Percentiles rank a stretch among this genome's conserved stretches.
These are phyloP conservation scores for Wickerhamiella dianesei DNA, from an alignment of 805 yeast genomes.

Conservation along the genomic window DNA sequence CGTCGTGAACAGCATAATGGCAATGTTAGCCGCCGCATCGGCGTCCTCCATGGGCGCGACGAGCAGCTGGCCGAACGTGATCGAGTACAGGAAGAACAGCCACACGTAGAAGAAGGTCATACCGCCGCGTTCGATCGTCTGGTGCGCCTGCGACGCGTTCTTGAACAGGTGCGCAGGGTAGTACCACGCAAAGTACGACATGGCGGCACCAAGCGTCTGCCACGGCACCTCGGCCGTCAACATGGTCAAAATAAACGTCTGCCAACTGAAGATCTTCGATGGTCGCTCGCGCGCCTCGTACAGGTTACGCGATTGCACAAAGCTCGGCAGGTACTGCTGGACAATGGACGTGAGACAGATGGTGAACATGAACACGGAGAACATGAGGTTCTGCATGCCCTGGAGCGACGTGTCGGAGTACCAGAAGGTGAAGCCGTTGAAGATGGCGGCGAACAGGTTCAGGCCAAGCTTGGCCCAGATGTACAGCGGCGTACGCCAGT, in stretches of 20 bases:
- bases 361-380: slow-evolving; percentile 46
- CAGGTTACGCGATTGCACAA: slow-evolving; percentile 43
- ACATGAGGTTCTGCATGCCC: slow-evolving; percentile 48
- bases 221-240: slow-evolving; percentile 49
- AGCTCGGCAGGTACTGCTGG: slow-evolving; percentile 51
- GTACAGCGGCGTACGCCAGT: slow-evolving; percentile 51
- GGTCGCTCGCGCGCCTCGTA: slow-evolving; percentile 59
- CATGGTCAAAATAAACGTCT: slow-evolving; percentile 41
- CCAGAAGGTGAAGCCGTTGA: slow-evolving; percentile 61
- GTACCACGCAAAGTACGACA: slow-evolving; percentile 42
- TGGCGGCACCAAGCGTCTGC: slow-evolving; percentile 34
- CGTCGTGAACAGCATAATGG: slow-evolving; percentile 43
- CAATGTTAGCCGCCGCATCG: slow-evolving; percentile 50
- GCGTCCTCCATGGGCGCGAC: slow-evolving; percentile 51
- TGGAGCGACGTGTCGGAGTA: slow-evolving; percentile 38
- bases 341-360: slow-evolving; percentile 43
- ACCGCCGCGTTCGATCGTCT: slow-evolving; percentile 35
- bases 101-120: slow-evolving; percentile 38
- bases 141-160: slow-evolving; percentile 34
- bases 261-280: slow-evolving; percentile 66
- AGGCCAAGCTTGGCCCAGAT: slow-evolving; percentile 46
- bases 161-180: slow-evolving; percentile 34
- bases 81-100: slow-evolving; percentile 37
- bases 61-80: slow-evolving; percentile 41
- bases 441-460: slow-evolving; percentile 39